phyloP scores from a whole-genome alignment of 1,284 basidiomycete genomes.

The Tetrapyrgos nigripes region DNA sequence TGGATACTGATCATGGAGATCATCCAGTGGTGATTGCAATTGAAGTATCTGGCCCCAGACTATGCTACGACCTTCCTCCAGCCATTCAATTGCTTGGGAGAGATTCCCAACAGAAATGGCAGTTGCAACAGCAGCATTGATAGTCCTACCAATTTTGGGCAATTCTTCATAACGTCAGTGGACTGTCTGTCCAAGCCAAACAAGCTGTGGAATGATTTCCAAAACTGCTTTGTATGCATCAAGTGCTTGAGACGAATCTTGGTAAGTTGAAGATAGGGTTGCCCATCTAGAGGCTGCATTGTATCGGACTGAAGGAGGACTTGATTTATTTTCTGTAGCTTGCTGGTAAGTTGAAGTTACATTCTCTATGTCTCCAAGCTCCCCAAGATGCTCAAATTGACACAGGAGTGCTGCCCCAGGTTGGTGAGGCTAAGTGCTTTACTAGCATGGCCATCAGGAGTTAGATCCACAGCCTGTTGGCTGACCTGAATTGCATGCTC shows the following conservation, averaged over 20 bases:
- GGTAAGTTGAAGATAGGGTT: neutral
- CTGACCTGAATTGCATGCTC: constrained; percentile 2
- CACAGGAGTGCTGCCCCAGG: too few relatives aligned
- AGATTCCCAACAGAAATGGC: neutral
- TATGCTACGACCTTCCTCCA: constrained; percentile 8
- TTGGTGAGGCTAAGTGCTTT: neutral
- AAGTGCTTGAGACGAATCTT: neutral
- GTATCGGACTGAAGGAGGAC: neutral
- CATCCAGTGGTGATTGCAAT: constrained; percentile 7
- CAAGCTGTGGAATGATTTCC: neutral
- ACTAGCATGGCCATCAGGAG: neutral
- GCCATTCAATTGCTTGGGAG: constrained; percentile 9
- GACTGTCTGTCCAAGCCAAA: constrained; percentile 3
- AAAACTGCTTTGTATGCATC: neutral
- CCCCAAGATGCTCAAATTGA: neutral
- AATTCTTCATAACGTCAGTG: neutral
- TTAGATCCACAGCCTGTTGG: constrained; percentile 1
- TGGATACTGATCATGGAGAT: constrained; percentile 7
- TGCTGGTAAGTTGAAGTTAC: neutral
- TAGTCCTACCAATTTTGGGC: neutral
- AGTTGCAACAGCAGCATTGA: neutral
- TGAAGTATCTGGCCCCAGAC: constrained; percentile 11
- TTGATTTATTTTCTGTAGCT: too few relatives aligned
- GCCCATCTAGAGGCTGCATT: neutral
- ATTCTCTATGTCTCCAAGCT: neutral